Evolutionary conservation across 441 rosid genomes (phyloP), one percentile per base, ranked within the genome.

Genomic region (Lepidium campestre): DNA sequence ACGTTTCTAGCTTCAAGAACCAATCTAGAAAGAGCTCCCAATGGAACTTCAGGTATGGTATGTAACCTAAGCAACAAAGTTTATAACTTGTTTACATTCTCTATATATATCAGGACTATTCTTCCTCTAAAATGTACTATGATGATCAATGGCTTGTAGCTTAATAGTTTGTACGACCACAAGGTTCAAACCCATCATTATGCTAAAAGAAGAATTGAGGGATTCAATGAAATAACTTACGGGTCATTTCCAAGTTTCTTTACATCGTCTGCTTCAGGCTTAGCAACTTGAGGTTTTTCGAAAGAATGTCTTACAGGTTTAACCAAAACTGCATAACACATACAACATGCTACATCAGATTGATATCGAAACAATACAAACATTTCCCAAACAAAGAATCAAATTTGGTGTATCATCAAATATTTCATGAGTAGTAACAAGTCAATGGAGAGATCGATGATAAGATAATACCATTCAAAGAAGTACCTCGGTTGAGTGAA

Each of bases 1-100:
- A 57, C 46, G 5, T 72, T 66, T 72, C 67, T 66, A 59, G 72
- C 76, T 72, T 66, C 72, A 25, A 72, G 72, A 72, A 72, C 67
- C 41, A 66, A 52, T 41, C 71, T 50, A 52, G 71, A 58, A n/a
- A 65, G 71, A 34, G 61, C 46, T 65, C 65, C 66, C 10, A 65
- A 32, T 22, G 76, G 52, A 34, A 57, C 76, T 65, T 72, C 76
- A 11, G 47, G 40, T n/a, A 57, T 14, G 7, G 39, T 41, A 18
- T 57, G 23, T 32, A 57, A 48, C 71, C 76, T 72, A 57, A 62
- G 23, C 52, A 32, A 64, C 48, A 64, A 45, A 54, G 41, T 53
- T 32, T 13, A 11, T 0, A 18, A 57, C 39, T 34, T 42, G 10
- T 5, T 20, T 32, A 19, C 14, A 18, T 9, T 5, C 5, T 31